Conservation (phyloP, 106 monocot species). For the Allium cepa region DNA sequence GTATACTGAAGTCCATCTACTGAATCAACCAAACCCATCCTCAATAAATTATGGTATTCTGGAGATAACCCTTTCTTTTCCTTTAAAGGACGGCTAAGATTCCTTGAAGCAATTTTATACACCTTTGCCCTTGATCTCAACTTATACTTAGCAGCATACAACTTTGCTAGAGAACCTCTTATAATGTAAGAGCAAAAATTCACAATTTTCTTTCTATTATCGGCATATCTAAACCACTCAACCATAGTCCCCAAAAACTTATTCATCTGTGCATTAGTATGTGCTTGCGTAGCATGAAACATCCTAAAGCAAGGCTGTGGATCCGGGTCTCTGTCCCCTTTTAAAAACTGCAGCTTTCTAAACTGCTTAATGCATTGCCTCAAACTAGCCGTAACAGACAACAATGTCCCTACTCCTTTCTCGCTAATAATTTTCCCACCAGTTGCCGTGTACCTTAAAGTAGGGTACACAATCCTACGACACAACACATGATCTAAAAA, state of each 20-base stretch:
- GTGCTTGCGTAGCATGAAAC: constrained; percentile 97
- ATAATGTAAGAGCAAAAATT: constrained; percentile 96
- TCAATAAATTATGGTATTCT: constrained; percentile 82
- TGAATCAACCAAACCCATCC: constrained; percentile 91
- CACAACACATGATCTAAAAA: constrained; percentile 93
- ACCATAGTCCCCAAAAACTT: constrained; percentile 84
- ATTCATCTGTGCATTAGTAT: constrained; percentile 98
- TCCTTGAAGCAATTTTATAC: constrained; percentile 93
- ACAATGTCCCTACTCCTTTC: constrained; percentile 92
- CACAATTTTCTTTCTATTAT: constrained; percentile 92
- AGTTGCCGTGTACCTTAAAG: constrained; percentile 81
- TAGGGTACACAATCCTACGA: constrained; percentile 88
- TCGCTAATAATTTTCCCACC: constrained; percentile 97
- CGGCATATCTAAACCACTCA: constrained; percentile 94
- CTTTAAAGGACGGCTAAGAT: constrained; percentile 82
- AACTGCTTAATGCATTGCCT: constrained; percentile 90
- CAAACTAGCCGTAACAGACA: constrained; percentile 89
- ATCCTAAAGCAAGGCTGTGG: constrained; percentile 97
- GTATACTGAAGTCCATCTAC: constrained; percentile 91
- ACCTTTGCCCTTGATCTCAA: constrained; percentile 92
- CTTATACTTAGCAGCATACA: constrained; percentile 98
- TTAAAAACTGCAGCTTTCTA: constrained; percentile 80
- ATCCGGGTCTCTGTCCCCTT: constrained; percentile 92
- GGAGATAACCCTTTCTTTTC: constrained; percentile 95
- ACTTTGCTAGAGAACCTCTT: constrained; percentile 86